A percentile compares a stretch with the other conserved stretches of the same genome.
Conservation (phyloP, 768 basidiomycete genomes). For the Naganishia friedmannii region DNA sequence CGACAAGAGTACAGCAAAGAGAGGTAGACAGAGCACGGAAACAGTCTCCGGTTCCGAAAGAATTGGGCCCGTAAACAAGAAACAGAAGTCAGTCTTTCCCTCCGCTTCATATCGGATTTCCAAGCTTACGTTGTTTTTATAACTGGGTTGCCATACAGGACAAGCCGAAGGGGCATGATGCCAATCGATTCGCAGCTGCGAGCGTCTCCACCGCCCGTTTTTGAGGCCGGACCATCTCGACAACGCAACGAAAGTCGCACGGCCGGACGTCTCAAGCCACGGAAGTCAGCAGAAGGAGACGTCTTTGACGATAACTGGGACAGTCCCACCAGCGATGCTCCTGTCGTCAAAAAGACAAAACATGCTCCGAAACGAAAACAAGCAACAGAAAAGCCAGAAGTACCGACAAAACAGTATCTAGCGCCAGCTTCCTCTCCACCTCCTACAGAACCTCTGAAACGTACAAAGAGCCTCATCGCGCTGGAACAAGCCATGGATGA, state of each 20-base stretch:
- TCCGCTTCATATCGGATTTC: background rate
- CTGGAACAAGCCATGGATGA: slow-evolving; percentile 11
- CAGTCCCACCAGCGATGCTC: background rate
- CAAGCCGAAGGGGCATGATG: slow-evolving; percentile 6
- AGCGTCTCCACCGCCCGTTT: background rate
- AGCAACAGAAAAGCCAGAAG: background rate
- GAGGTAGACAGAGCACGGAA: background rate
- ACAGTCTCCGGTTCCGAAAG: background rate
- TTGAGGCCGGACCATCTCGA: slow-evolving; percentile 15
- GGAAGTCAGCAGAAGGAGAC: slow-evolving; percentile 1
- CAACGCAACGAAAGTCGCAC: background rate
- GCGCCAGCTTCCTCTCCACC: slow-evolving; percentile 15
- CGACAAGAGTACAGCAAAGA: background rate
- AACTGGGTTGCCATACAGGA: background rate
- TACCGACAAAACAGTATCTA: background rate
- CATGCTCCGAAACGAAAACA: background rate
- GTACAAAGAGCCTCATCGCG: background rate
- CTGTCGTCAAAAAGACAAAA: background rate
- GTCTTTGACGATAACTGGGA: slow-evolving; percentile 12
- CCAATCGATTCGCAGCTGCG: slow-evolving; percentile 6
- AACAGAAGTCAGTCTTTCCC: background rate
- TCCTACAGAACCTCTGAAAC: background rate
- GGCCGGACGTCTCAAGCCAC: background rate
- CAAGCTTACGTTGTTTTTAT: background rate
- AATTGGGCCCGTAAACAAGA: background rate